Base-by-base conservation (phyloP, 441 rosid genomes). In the Hura crepitans region DNA sequence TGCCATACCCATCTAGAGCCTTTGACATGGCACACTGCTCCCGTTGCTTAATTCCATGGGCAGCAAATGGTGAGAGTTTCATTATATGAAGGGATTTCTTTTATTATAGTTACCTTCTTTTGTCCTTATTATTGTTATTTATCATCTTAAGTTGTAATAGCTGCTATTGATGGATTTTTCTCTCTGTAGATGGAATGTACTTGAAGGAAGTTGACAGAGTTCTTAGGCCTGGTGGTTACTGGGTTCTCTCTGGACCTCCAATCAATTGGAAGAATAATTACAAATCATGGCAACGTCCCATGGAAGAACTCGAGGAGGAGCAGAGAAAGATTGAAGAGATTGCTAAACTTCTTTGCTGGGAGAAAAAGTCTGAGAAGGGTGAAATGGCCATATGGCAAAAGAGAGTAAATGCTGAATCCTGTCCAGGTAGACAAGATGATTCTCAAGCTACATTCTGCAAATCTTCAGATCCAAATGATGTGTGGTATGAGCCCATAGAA, bases 1-100 rank as follows among this genome's bases (percentile, higher is more conserved):
- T 89, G 78, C 97, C 98, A 3, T 95, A 92, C 51, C 92, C 98
- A n/a, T 80, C 99, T 17, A 84, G 97, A 63, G 86, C 95, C 66
- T 95, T 95, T 68, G 99, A 95, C 76, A 92, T 95, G 97, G 90
- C 97, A 79, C 99, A 95, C 45, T 95, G 99, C 80, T 95, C 99
- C 63, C 89, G 99, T 33, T 96, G 99, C 81, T 82, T 96, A 66
- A 96, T 96, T 74, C 99, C 90, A 3, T 96, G 99, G 99, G 93
- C 93, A 60, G 81, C 85, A 55, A 90, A 89, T 80, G 96, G 99
- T 95, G 73, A 82, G 91, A 59, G 58, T 50, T 54, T 61, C 31
- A 49, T 74, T 60, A 8, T 49, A 31, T 31, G 15, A 35, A n/a
- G 35, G 64, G 62, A 33, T 54, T 51, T 55, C 9, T 28, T 70